phyloP scores from a whole-genome alignment of 2,329 filamentous ascomycete species.

The Ramularia endophylla region DNA sequence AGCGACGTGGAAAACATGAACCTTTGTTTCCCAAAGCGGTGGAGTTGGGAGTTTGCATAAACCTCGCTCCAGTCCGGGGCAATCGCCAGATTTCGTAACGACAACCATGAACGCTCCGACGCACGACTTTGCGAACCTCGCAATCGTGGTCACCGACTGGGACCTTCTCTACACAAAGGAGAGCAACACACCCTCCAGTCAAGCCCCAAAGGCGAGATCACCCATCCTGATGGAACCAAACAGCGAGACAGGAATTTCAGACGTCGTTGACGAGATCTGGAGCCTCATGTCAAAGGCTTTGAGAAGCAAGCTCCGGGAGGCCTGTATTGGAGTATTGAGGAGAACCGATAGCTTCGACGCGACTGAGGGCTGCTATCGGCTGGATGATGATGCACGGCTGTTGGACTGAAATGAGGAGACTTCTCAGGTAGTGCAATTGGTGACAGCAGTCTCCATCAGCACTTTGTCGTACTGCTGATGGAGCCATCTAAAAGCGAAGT shows the following conservation, averaged over 20 bases:
- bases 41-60: too few relatives aligned
- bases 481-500: too few relatives aligned
- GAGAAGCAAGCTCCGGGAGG: constrained; percentile 24
- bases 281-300: constrained; percentile 15
- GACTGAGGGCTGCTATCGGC: constrained; percentile 13
- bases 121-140: constrained; percentile 21
- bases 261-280: constrained; percentile 17
- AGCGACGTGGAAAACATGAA: too few relatives aligned
- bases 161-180: constrained; percentile 11
- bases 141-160: constrained; percentile 22
- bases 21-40: too few relatives aligned
- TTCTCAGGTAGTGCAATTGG: constrained; percentile 29
- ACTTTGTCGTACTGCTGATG: constrained; percentile 54
- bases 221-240: too few relatives aligned
- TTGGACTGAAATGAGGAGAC: constrained; percentile 21
- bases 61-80: too few relatives aligned
- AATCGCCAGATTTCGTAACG: too few relatives aligned
- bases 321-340: constrained; percentile 24
- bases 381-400: constrained; percentile 27
- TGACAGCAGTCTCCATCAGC: constrained; percentile 49
- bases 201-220: background rate
- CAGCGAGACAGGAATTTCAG: constrained; percentile 7
- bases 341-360: constrained; percentile 20
- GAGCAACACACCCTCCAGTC: background rate
- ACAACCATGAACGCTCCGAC: constrained; percentile 9